Base-by-base conservation (phyloP, 352 stramenopile species). In the Globisporangium paddicum region DNA sequence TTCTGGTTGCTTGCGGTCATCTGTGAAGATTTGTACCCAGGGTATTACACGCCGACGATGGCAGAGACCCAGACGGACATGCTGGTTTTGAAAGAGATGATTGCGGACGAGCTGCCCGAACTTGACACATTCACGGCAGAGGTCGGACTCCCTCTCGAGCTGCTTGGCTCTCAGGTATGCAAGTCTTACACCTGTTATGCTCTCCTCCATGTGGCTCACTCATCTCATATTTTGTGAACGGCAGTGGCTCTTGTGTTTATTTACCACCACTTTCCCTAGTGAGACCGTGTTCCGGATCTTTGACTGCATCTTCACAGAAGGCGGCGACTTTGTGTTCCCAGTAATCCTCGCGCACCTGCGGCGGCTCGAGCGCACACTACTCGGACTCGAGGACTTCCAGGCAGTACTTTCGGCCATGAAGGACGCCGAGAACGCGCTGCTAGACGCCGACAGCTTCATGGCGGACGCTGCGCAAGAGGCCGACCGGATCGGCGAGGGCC, bases 11-110 rank as follows among this genome's bases (percentile, higher is more conserved):
- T 97, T 38, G 74, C 71, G n/a, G 75, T 87, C 10, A 87, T 97
- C 30, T 94, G 89, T 21, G 89, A 97, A 69, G 89, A 97, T 60
- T 60, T 96, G 21, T 89, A 89, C 38, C 88, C 87, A 1, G 87
- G 86, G 1, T 96, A 96, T 59, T 97, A 97, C 64, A 94, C 86
- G 2, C 84, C 85, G 41, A 71, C 79, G 8, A 97, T 97, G 89
- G 70, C 77, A n/a, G 89, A 90, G 26, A 95, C 89, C 16, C 85
- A 96, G 59, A 86, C 84, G 4, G 89, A 97, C 56, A 93, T 96
- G 83, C 66, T 85, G n/a, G 87, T 96, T 28, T 64, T 97, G 5
- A 92, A 95, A 50, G 67, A 89, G 32, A 71, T 96, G 35, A 92
- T 97, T 26, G 74, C 80, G 10, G 78, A 92, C 45, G 82, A 96